Evolutionary conservation across 2,329 filamentous ascomycete genomes (phyloP), one percentile per base, ranked within the genome.

Genomic region (Pestalotiopsis sp.): DNA sequence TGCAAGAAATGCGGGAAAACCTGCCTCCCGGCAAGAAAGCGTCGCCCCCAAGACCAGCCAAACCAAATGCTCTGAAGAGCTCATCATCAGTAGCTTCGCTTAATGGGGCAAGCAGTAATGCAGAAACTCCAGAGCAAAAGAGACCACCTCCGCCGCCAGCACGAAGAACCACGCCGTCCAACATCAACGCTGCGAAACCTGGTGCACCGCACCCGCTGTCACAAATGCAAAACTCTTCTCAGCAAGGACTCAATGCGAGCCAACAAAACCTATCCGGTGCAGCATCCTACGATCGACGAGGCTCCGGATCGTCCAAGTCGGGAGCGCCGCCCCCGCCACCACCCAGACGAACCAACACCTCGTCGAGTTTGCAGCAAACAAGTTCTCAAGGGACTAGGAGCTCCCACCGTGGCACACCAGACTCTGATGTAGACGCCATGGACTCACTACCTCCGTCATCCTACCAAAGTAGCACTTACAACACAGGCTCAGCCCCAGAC

Each of bases 41-140:
- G 66, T 76, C 77, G 4, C 88, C 88, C 0, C 88, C 87, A 9
- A 84, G 86, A 13, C 90, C 90, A 0, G 79, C 78, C 3, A 92
- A 92, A 75, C 90, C 90, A 0, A 75, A 81, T 0, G 83, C 88
- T 1, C 77, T 92, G 31, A 82, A 87, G 68, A 83, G 86, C 71
- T 71, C 77, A 2, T 78, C 80, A 2, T 78, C 80, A 6, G 68
- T 69, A 25, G 70, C 68, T 17, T 71, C 74, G 23, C 67, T 69
- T 23, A 27, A 68, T 27, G 64, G 72, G 60, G 69, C 71, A 36
- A 68, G 71, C 17, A 68, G 66, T 20, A 49, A 57, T 9, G 61
- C 14, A 45, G 57, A 59, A 7, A 70, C 60, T 61, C 67, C 56
- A 12, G 68, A 64, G n/a, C 64, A 45, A 56, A 73, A 72, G 65